Evolutionary conservation across 257 asterid genomes (phyloP).

Genomic region (Schizonepeta tenuifolia): DNA sequence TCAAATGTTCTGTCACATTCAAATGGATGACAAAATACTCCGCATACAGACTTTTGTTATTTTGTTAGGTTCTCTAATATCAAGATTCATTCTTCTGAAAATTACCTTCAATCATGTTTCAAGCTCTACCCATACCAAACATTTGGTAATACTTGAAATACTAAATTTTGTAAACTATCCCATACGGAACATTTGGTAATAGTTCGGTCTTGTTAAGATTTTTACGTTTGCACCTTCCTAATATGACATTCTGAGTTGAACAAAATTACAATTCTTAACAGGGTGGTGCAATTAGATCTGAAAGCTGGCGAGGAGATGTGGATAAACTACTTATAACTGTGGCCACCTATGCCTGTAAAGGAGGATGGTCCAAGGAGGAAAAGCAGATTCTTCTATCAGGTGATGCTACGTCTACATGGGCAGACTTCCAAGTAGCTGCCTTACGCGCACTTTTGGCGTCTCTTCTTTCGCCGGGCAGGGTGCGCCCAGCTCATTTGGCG

Average conservation of each 20-base stretch:
- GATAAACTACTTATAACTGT: constrained; percentile 69
- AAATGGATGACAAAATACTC: background rate
- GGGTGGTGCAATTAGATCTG: constrained; percentile 82
- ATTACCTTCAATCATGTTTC: background rate
- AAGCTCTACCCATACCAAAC: background rate
- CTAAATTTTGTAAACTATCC: background rate
- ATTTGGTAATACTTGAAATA: constrained; percentile 6
- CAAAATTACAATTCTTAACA: constrained; percentile 33
- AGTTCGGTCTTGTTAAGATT: background rate
- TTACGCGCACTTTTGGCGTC: constrained; percentile 88
- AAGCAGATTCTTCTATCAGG: constrained; percentile 36
- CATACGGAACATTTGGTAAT: background rate
- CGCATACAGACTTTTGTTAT: background rate
- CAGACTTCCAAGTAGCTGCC: constrained; percentile 73
- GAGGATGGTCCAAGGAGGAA: constrained; percentile 60
- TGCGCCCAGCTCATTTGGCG: constrained; percentile 70
- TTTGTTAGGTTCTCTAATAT: background rate
- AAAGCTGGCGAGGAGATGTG: constrained; percentile 69
- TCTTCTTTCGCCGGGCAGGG: constrained; percentile 75
- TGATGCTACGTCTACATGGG: constrained; percentile 45
- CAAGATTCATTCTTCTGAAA: constrained; percentile 9
- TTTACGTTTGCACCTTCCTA: background rate
- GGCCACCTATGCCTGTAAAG: constrained; percentile 69
- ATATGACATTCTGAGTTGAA: constrained; percentile 17
- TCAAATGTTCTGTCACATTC: background rate